phyloP scores from a whole-genome alignment of 2,329 filamentous ascomycete species.

The Teratosphaeria viscida region DNA sequence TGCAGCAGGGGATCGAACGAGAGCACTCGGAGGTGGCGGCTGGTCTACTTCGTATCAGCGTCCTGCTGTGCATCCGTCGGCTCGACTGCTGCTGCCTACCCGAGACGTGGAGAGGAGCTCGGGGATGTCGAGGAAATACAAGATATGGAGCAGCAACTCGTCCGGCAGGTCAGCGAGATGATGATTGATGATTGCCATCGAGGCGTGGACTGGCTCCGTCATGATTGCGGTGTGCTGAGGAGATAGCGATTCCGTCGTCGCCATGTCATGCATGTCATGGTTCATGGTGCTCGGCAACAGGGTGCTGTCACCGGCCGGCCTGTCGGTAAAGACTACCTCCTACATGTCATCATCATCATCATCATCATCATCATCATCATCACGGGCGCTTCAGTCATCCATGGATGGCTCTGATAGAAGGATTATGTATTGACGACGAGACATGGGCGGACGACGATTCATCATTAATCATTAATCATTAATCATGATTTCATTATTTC shows the following conservation, averaged over 20 bases:
- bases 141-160: slow-evolving; percentile 36
- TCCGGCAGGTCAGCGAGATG: slow-evolving; percentile 22
- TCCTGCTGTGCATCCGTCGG: not conserved
- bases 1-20: slow-evolving; percentile 58
- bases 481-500: no score
- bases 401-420: not conserved
- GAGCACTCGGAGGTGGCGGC: slow-evolving; percentile 51
- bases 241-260: not conserved
- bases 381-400: not conserved
- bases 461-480: no score
- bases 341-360: not conserved
- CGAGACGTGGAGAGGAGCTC: slow-evolving; percentile 35
- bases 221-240: not conserved
- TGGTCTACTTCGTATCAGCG: slow-evolving; percentile 40
- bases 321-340: not conserved
- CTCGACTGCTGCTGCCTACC: slow-evolving; percentile 17
- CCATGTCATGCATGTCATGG: not conserved
- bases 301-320: not conserved
- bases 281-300: not conserved
- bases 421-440: not conserved
- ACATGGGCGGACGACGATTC: not conserved
- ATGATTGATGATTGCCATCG: not conserved
- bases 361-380: not conserved
- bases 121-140: slow-evolving; percentile 36
- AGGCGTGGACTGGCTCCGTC: not conserved